phyloP scores from a whole-genome alignment of 768 basidiomycete species.

The Calocera cornea region DNA sequence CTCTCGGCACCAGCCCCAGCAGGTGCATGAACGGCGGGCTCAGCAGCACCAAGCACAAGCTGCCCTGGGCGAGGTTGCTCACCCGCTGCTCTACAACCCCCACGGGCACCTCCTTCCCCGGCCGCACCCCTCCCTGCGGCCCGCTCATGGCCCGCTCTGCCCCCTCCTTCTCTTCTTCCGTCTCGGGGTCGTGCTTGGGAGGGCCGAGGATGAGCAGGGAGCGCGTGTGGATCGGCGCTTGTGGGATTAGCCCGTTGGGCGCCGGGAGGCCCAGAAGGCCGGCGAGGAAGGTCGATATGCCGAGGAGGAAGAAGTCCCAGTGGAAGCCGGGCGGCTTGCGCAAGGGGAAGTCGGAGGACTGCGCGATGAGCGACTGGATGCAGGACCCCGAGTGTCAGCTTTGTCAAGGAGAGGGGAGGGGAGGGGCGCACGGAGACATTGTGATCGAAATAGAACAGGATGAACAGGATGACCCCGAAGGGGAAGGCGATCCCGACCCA shows the following conservation, averaged over 20 bases:
- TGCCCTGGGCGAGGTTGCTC: constrained; percentile 77
- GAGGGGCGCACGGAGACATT: constrained; percentile 66
- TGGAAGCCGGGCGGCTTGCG: constrained; percentile 83
- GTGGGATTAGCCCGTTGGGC: constrained; percentile 47
- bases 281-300: constrained; percentile 77
- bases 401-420: neutral
- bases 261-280: constrained; percentile 78
- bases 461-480: constrained; percentile 77
- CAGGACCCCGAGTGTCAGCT: neutral
- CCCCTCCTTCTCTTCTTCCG: constrained; percentile 24
- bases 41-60: constrained; percentile 64
- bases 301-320: constrained; percentile 82
- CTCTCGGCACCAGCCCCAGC: constrained; percentile 64
- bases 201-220: constrained; percentile 60
- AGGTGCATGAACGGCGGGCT: constrained; percentile 72
- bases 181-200: constrained; percentile 25
- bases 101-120: constrained; percentile 38
- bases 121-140: constrained; percentile 1
- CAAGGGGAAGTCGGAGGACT: constrained; percentile 76
- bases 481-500: constrained; percentile 85
- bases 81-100: constrained; percentile 86
- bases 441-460: constrained; percentile 90
- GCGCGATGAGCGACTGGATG: constrained; percentile 73
- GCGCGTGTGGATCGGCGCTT: constrained; percentile 82
- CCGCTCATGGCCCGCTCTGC: constrained; percentile 9